Conservation (phyloP, 2,329 filamentous ascomycete genomes). For the Cordyceps farinosa region DNA sequence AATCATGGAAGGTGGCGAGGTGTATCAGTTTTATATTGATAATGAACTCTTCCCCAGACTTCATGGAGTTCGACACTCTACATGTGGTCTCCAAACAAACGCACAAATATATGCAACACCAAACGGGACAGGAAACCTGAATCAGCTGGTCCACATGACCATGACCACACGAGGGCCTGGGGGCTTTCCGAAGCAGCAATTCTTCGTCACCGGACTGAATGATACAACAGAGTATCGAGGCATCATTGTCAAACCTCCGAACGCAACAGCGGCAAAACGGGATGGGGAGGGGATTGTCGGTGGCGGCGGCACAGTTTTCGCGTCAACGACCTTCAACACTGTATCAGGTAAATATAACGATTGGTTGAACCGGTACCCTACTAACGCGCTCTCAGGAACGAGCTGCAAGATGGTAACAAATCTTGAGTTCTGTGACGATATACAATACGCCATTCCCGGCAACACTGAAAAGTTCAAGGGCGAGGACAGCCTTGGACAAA, state of each 20-base stretch:
- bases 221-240: slow-evolving; percentile 67
- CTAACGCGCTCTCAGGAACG: slow-evolving; percentile 47
- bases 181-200: slow-evolving; percentile 77
- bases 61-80: slow-evolving; percentile 71
- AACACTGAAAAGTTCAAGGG: slow-evolving; percentile 62
- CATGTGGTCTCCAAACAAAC: slow-evolving; percentile 70
- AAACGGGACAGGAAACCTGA: slow-evolving; percentile 44
- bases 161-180: slow-evolving; percentile 68
- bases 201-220: slow-evolving; percentile 76
- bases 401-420: slow-evolving; percentile 86
- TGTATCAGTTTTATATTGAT: slow-evolving; percentile 76
- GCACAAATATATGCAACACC: slow-evolving; percentile 58
- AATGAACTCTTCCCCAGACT: slow-evolving; percentile 57
- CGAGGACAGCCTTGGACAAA: slow-evolving; percentile 56
- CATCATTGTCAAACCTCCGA: slow-evolving; percentile 63
- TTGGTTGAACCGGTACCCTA: background rate
- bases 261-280: slow-evolving; percentile 41
- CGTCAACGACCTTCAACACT: slow-evolving; percentile 69
- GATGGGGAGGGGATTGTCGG: slow-evolving; percentile 45
- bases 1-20: slow-evolving; percentile 49
- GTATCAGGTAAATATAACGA: slow-evolving; percentile 60
- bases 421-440: slow-evolving; percentile 82
- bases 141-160: slow-evolving; percentile 49
- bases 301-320: slow-evolving; percentile 75
- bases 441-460: slow-evolving; percentile 86